These are phyloP conservation scores for Fusarium scirpi DNA, from an alignment of 2,329 filamentous ascomycete genomes.

Conservation along the genomic window DNA sequence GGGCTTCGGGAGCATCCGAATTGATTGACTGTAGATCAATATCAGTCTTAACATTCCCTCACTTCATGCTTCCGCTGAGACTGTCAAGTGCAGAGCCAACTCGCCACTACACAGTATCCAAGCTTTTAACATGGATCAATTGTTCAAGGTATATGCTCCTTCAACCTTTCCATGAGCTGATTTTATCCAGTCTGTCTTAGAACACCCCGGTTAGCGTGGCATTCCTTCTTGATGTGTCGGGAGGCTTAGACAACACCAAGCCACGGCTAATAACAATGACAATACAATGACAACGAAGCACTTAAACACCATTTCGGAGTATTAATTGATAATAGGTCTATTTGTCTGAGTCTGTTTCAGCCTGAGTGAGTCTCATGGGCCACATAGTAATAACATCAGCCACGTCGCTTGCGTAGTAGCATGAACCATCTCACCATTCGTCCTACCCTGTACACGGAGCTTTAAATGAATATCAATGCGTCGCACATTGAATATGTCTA, in stretches of 20 bases:
- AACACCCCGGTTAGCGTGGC: constrained; percentile 11
- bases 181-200: background rate
- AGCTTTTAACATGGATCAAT: background rate
- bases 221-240: background rate
- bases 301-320: background rate
- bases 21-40: background rate
- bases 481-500: background rate
- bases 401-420: background rate
- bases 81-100: background rate
- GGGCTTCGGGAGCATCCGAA: constrained; percentile 33
- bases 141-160: constrained; percentile 3
- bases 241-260: constrained; percentile 5
- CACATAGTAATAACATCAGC: background rate
- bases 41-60: constrained; percentile 10
- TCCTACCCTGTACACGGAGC: background rate
- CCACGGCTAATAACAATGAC: background rate
- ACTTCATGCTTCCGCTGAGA: background rate
- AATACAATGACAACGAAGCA: background rate
- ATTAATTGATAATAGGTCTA: background rate
- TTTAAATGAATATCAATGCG: background rate
- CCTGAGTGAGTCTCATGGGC: background rate
- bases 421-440: background rate
- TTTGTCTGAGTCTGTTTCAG: background rate
- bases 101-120: background rate
- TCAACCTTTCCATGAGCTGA: background rate